Conservation (phyloP, 73 alveolate species). For the Durusdinium trenchii region DNA sequence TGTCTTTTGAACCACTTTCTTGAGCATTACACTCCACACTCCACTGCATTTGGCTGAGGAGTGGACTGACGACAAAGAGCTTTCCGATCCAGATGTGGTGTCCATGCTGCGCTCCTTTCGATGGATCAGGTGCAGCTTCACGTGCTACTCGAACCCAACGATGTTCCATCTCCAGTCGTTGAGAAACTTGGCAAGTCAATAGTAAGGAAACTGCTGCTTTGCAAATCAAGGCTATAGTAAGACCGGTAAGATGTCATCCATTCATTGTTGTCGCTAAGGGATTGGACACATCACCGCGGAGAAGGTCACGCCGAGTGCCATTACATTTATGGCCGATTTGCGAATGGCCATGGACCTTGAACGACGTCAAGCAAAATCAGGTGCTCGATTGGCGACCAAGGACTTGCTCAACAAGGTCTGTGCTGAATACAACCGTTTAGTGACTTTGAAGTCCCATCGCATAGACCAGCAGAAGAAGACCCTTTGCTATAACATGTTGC, state of each 20-base stretch:
- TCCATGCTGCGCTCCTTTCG: too few species aligned
- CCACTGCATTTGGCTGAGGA: too few species aligned
- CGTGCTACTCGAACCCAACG: too few species aligned
- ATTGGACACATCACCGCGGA: slow-evolving; percentile 6
- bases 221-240: neutral
- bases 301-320: neutral
- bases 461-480: neutral
- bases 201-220: too few species aligned
- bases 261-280: neutral
- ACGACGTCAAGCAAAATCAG: neutral
- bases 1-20: too few species aligned
- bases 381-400: neutral
- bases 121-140: too few species aligned
- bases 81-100: too few species aligned
- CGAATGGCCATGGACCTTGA: neutral
- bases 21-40: too few species aligned
- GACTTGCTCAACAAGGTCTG: neutral
- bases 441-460: neutral
- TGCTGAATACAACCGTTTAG: neutral
- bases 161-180: too few species aligned
- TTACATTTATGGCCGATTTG: neutral
- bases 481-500: slow-evolving; percentile 28
- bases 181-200: too few species aligned
- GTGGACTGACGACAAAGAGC: too few species aligned
- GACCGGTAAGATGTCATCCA: neutral